These are phyloP conservation scores for Kurtzmaniella quercitrusa DNA, from an alignment of 1,139 yeast genomes.

Conservation along the genomic window DNA sequence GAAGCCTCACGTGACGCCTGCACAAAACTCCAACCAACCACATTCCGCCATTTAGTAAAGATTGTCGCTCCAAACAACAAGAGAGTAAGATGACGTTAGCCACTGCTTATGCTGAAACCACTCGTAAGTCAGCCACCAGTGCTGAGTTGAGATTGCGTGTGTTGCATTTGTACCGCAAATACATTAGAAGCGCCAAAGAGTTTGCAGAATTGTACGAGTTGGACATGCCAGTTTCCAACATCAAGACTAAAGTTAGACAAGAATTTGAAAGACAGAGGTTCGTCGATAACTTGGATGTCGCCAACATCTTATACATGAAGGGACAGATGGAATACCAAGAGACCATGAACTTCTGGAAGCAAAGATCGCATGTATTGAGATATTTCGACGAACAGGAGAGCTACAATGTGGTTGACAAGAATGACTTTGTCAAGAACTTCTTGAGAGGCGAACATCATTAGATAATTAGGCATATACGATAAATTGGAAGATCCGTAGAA, in stretches of 20 bases:
- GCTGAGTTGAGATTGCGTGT: slow-evolving; percentile 64
- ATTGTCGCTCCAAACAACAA: slow-evolving; percentile 5
- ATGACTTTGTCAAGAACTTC: slow-evolving; percentile 67
- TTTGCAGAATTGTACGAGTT: slow-evolving; percentile 70
- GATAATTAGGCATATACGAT: slow-evolving; percentile 2
- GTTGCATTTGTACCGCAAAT: slow-evolving; percentile 68
- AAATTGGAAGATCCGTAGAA: background rate
- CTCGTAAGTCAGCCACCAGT: slow-evolving; percentile 60
- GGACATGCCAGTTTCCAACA: slow-evolving; percentile 77
- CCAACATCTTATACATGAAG: slow-evolving; percentile 68
- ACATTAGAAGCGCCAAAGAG: slow-evolving; percentile 59
- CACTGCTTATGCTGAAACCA: slow-evolving; percentile 82
- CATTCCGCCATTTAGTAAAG: slow-evolving; percentile 18
- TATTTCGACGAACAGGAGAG: slow-evolving; percentile 67
- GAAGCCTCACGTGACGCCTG: slow-evolving; percentile 1
- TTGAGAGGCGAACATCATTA: slow-evolving; percentile 47
- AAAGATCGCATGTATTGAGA: slow-evolving; percentile 79
- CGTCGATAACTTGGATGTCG: slow-evolving; percentile 60
- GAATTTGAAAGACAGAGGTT: slow-evolving; percentile 83
- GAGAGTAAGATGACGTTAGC: slow-evolving; percentile 51
- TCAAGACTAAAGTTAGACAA: slow-evolving; percentile 82
- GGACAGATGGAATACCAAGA: slow-evolving; percentile 94
- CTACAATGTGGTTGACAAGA: slow-evolving; percentile 44
- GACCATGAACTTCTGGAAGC: slow-evolving; percentile 87
- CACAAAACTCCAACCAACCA: slow-evolving; percentile 22